phyloP scores from a whole-genome alignment of 805 yeast genomes.

The Zygosaccharomyces siamensis region DNA sequence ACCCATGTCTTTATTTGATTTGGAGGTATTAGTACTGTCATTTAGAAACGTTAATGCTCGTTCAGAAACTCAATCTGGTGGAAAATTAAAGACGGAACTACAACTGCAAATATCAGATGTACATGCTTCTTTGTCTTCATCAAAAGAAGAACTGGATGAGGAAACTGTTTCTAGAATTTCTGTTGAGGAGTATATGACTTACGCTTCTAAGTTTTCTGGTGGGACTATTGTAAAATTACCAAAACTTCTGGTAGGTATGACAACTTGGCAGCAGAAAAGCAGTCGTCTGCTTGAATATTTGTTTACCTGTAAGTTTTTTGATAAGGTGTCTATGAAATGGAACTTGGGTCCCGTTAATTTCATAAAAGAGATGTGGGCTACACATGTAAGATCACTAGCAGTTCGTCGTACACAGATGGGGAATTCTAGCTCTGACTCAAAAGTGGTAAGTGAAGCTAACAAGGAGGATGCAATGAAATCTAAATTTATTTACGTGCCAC shows the following conservation, averaged over 20 bases:
- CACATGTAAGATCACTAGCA: slow-evolving; percentile 69
- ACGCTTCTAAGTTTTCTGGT: slow-evolving; percentile 60
- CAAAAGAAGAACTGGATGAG: slow-evolving; percentile 48
- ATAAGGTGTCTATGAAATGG: slow-evolving; percentile 89
- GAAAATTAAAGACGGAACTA: slow-evolving; percentile 47
- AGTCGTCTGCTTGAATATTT: slow-evolving; percentile 57
- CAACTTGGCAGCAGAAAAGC: slow-evolving; percentile 55
- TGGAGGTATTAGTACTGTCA: slow-evolving; percentile 63
- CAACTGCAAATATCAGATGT: slow-evolving; percentile 59
- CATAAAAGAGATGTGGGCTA: slow-evolving; percentile 86
- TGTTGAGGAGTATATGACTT: slow-evolving; percentile 51
- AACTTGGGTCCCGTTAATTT: slow-evolving; percentile 87
- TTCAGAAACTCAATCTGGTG: slow-evolving; percentile 37
- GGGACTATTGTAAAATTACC: slow-evolving; percentile 82
- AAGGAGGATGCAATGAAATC: slow-evolving; percentile 35
- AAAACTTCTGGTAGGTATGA: slow-evolving; percentile 67
- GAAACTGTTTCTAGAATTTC: slow-evolving; percentile 42
- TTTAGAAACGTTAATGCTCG: slow-evolving; percentile 54
- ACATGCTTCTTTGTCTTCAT: slow-evolving; percentile 60
- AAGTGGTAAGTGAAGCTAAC: slow-evolving; percentile 14
- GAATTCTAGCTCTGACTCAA: slow-evolving; percentile 24
- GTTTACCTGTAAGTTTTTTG: slow-evolving; percentile 74
- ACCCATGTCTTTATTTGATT: slow-evolving; percentile 77
- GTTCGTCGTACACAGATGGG: slow-evolving; percentile 47
- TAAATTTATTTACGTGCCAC: slow-evolving; percentile 49